Evolutionary conservation across 106 monocot genomes (phyloP).

Genomic region (Apostasia shenzhenica): DNA sequence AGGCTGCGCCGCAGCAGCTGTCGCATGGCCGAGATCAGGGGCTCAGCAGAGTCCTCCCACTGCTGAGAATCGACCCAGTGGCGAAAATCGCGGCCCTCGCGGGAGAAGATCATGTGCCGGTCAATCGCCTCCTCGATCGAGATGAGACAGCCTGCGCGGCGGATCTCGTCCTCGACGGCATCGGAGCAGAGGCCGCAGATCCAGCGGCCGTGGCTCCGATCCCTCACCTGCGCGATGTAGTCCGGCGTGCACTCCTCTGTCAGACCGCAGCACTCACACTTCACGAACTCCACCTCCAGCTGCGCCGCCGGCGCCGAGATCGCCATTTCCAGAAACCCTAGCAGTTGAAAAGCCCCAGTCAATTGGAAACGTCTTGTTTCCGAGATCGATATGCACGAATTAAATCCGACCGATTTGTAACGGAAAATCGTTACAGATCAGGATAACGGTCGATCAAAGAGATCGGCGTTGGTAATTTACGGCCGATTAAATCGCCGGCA

Average conservation of each 20-base stretch:
- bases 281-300: conserved; percentile 18
- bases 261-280: conserved; percentile 66
- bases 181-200: conserved; percentile 72
- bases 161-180: conserved; percentile 63
- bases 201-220: conserved; percentile 41
- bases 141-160: conserved; percentile 33
- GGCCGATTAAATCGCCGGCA: no score
- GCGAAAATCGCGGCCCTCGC: conserved; percentile 9
- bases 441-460: no score
- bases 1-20: conserved; percentile 18
- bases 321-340: no score
- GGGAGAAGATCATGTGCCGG: conserved; percentile 50
- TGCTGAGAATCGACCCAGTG: conserved; percentile 19
- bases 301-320: background rate
- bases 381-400: no score
- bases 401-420: no score
- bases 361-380: no score
- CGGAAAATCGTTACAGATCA: no score
- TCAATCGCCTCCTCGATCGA: conserved; percentile 48
- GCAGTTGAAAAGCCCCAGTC: no score
- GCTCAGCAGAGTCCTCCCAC: conserved; percentile 22
- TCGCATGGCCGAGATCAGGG: conserved; percentile 20
- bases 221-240: conserved; percentile 44
- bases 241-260: conserved; percentile 72
- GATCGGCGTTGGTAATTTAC: no score